These are phyloP conservation scores for Carex kokanica DNA, from an alignment of 176 grass and related monocot species.

Conservation along the genomic window DNA sequence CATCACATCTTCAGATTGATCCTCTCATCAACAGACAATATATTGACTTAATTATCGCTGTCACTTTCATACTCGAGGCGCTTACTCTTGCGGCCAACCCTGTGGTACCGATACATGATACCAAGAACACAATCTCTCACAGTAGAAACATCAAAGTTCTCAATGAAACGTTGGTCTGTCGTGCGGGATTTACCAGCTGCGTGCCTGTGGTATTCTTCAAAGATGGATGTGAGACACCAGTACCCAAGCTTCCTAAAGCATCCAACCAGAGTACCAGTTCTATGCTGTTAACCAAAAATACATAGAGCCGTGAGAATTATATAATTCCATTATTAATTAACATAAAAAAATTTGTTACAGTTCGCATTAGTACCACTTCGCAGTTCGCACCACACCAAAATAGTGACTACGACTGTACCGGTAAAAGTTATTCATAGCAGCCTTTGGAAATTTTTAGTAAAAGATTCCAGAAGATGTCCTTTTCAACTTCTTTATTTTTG, in stretches of 20 bases:
- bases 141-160: slow-evolving; percentile 46
- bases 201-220: slow-evolving; percentile 56
- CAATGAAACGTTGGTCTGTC: slow-evolving; percentile 47
- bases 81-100: slow-evolving; percentile 38
- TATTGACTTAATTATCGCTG: background rate
- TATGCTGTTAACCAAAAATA: slow-evolving; percentile 36
- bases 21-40: background rate
- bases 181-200: slow-evolving; percentile 36
- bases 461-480: background rate
- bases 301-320: slow-evolving; percentile 3
- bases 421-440: background rate
- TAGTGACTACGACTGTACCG: background rate
- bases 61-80: slow-evolving; percentile 36
- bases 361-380: background rate
- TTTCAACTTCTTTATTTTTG: slow-evolving; percentile 6
- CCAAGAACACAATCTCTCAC: slow-evolving; percentile 42
- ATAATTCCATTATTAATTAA: background rate
- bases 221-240: slow-evolving; percentile 58
- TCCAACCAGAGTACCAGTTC: slow-evolving; percentile 52
- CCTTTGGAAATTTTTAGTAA: background rate
- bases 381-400: background rate
- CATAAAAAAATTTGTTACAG: background rate
- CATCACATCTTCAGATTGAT: background rate
- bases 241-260: slow-evolving; percentile 61
- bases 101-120: slow-evolving; percentile 48